Conservation (phyloP, 2,329 filamentous ascomycete species). For the Xylariaceae sp. region DNA sequence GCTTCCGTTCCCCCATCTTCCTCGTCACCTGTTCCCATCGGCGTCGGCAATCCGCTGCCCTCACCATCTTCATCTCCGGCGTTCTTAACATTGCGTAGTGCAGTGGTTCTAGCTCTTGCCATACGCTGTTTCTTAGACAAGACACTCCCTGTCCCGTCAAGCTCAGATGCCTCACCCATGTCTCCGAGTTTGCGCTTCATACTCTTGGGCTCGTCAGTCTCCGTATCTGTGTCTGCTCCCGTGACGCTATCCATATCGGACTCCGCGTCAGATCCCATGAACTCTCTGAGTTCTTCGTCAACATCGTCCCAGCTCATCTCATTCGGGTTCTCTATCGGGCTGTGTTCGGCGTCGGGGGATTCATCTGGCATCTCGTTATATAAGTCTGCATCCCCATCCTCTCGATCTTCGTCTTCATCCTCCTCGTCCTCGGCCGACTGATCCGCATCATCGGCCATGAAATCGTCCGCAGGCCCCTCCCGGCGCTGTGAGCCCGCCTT, state of each 20-base stretch:
- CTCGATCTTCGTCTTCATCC: slow-evolving; percentile 33
- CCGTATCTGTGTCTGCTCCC: slow-evolving; percentile 26
- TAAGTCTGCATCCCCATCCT: slow-evolving; percentile 37
- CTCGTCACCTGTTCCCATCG: slow-evolving; percentile 38
- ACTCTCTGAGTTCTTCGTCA: slow-evolving; percentile 63
- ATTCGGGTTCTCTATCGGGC: slow-evolving; percentile 30
- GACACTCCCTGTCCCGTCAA: slow-evolving; percentile 24
- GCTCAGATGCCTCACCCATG: slow-evolving; percentile 20
- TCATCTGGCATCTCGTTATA: slow-evolving; percentile 48
- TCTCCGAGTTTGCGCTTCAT: slow-evolving; percentile 28
- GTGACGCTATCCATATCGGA: slow-evolving; percentile 39
- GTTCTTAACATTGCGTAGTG: slow-evolving; percentile 39
- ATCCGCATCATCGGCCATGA: slow-evolving; percentile 41
- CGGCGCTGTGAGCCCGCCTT: no score
- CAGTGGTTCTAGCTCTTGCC: slow-evolving; percentile 36
- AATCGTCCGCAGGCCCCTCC: slow-evolving; percentile 27
- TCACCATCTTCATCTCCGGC: slow-evolving; percentile 29
- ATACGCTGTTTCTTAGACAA: slow-evolving; percentile 41
- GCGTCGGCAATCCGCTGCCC: slow-evolving; percentile 34
- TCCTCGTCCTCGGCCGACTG: slow-evolving; percentile 35
- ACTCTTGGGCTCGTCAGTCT: slow-evolving; percentile 31
- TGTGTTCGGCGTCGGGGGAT: slow-evolving; percentile 38
- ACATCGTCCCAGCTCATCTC: slow-evolving; percentile 35
- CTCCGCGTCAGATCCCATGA: slow-evolving; percentile 51
- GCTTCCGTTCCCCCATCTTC: slow-evolving; percentile 33